Base-by-base conservation (phyloP, 1,284 basidiomycete species). In the Cryptococcus sp. region DNA sequence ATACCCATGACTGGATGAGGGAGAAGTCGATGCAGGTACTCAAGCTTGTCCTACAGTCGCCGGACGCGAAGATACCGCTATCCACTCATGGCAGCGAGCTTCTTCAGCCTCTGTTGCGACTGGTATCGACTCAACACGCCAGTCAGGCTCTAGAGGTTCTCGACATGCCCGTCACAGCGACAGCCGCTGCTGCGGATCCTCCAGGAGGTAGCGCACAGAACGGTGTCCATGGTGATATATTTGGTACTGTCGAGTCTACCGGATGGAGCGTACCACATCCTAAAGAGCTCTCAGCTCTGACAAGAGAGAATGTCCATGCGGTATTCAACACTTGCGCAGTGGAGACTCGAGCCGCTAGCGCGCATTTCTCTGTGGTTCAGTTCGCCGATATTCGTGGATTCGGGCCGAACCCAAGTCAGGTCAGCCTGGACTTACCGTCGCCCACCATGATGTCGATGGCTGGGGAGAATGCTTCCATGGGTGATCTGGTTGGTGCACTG, bases 71-170 rank as follows among this genome's bases (percentile, higher is more conserved):
- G 60, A 86, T 83, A 53, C 85, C 87, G 20, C 83, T 92, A 11
- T 86, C 88, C 55, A 81, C 85, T 0, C 81, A 93, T 39, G 89
- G 90, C 1, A 88, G 89, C 0, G 93, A 95, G 73, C 82, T 95
- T 20, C 83, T 96, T 22, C 93, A 93, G 86, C 94, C 94, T 0
- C 81, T 97, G 20, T 81, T 97, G 38, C 87, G 91, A 25, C 83
- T 96, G 25, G 82, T 96, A 15, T 88, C 90, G 63, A 91, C 90
- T 2, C 89, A 93, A 66, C 84, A 94, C 27, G 88, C 93, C 6
- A 78, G 87, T 3, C 86, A 91, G 63, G 93, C 93, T 0, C 83
- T 97, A 47, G 92, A 95, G 50, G 92, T 96, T 17, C 84, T 97
- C 1, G 93, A 96, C 69, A 89, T 93, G 68, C 92, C 91, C 0